Evolutionary conservation across 2,329 filamentous ascomycete species (phyloP).

Genomic region (Talaromyces piceae): DNA sequence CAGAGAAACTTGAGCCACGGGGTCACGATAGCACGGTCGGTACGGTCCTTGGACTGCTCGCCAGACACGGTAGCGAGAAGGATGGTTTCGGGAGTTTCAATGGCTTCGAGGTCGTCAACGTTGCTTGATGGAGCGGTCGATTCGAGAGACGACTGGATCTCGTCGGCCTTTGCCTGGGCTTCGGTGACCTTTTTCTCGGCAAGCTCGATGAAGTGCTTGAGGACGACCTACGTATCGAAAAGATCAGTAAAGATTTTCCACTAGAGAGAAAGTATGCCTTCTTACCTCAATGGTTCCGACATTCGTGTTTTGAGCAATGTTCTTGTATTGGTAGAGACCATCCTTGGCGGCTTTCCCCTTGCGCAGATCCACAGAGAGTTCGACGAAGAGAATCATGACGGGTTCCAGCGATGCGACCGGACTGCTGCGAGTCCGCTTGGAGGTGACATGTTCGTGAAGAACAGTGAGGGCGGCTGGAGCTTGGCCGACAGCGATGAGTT

Average conservation of each 20-base stretch:
- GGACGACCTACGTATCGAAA: constrained; percentile 57
- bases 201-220: constrained; percentile 97
- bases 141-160: constrained; percentile 82
- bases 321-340: constrained; percentile 99
- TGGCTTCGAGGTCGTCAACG: constrained; percentile 92
- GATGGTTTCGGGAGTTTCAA: constrained; percentile 96
- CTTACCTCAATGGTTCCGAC: constrained; percentile 90
- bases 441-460: constrained; percentile 98
- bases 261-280: neutral
- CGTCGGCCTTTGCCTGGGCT: constrained; percentile 91
- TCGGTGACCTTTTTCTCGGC: constrained; percentile 93
- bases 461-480: constrained; percentile 83
- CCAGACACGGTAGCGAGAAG: constrained; percentile 95
- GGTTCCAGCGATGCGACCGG: constrained; percentile 94
- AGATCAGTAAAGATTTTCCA: no score
- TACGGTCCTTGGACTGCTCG: constrained; percentile 94
- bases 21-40: constrained; percentile 94
- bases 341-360: constrained; percentile 99
- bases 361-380: constrained; percentile 92
- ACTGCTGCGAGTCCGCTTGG: constrained; percentile 94
- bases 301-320: constrained; percentile 98
- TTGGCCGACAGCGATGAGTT: constrained; percentile 97
- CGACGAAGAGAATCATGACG: constrained; percentile 95
- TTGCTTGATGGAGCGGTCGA: constrained; percentile 63
- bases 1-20: constrained; percentile 99